Conservation (phyloP, 2,329 filamentous ascomycete species). For the Calonectria hawksworthii region DNA sequence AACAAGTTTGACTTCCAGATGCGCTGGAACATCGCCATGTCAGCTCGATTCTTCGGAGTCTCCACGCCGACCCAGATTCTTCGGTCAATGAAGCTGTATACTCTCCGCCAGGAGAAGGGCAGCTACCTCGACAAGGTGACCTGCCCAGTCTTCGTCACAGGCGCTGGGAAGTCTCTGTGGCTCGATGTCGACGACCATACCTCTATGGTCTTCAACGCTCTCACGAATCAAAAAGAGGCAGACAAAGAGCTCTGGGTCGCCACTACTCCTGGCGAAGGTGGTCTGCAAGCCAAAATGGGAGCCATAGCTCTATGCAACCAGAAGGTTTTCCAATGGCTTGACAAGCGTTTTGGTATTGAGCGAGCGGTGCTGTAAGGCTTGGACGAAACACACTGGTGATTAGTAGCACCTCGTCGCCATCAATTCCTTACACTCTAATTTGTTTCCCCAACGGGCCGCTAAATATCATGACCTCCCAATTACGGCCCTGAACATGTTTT, state of each 20-base stretch:
- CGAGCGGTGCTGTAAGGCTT: not conserved
- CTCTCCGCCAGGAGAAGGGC: constrained; percentile 30
- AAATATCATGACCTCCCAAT: no score
- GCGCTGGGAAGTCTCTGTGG: constrained; percentile 38
- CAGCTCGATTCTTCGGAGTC: constrained; percentile 43
- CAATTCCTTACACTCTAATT: no score
- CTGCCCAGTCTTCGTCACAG: constrained; percentile 49
- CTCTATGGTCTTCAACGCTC: constrained; percentile 27
- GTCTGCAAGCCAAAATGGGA: constrained; percentile 45
- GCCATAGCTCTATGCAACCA: constrained; percentile 36
- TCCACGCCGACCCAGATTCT: constrained; percentile 44
- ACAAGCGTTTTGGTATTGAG: constrained; percentile 38
- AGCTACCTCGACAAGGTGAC: constrained; percentile 38
- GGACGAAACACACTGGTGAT: not conserved
- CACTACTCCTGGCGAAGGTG: constrained; percentile 26
- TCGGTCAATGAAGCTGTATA: constrained; percentile 36
- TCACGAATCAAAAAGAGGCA: constrained; percentile 14
- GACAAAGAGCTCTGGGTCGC: constrained; percentile 43
- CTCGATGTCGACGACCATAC: constrained; percentile 30
- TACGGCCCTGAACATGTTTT: no score
- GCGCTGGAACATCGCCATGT: constrained; percentile 48
- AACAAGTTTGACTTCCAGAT: constrained; percentile 44
- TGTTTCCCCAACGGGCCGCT: no score
- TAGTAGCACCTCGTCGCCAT: no score
- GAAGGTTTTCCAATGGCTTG: constrained; percentile 39